phyloP scores from a whole-genome alignment of 129 eudicot species.

The Mikania micrantha region DNA sequence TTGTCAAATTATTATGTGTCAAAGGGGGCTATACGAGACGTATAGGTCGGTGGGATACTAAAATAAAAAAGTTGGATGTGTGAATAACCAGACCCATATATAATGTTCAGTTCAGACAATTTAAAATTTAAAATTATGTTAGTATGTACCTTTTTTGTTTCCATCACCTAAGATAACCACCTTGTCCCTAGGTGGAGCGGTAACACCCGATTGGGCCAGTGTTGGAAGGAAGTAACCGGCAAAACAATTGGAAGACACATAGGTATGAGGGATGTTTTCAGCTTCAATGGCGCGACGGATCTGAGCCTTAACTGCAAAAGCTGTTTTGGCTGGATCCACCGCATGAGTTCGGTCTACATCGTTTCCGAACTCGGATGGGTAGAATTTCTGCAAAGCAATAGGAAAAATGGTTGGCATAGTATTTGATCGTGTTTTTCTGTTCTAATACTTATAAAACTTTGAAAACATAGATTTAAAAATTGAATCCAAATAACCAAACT shows the following conservation, averaged over 20 bases:
- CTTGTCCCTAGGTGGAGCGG: constrained; percentile 46
- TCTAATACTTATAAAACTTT: too few species aligned
- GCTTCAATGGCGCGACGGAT: constrained; percentile 43
- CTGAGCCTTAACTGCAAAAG: constrained; percentile 26
- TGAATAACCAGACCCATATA: too few species aligned
- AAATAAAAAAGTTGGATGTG: too few species aligned
- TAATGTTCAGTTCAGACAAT: too few species aligned
- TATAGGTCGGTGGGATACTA: too few species aligned
- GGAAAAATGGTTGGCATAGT: too few species aligned
- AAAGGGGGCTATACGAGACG: too few species aligned
- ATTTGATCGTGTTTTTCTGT: too few species aligned
- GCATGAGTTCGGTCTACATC: constrained; percentile 42
- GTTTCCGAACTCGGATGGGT: constrained; percentile 44
- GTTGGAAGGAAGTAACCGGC: constrained; percentile 39
- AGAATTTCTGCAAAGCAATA: constrained; percentile 30
- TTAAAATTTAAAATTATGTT: not conserved
- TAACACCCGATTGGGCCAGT: constrained; percentile 33
- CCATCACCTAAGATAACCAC: constrained; percentile 46
- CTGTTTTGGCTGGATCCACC: constrained; percentile 39
- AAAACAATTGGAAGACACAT: constrained; percentile 30
- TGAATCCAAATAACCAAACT: too few species aligned
- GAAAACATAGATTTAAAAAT: too few species aligned
- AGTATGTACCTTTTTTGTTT: constrained; percentile 33
- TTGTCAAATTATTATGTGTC: too few species aligned
- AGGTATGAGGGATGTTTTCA: constrained; percentile 38